These are phyloP conservation scores for Lantana camara DNA, from an alignment of 257 asterid species.

Conservation along the genomic window DNA sequence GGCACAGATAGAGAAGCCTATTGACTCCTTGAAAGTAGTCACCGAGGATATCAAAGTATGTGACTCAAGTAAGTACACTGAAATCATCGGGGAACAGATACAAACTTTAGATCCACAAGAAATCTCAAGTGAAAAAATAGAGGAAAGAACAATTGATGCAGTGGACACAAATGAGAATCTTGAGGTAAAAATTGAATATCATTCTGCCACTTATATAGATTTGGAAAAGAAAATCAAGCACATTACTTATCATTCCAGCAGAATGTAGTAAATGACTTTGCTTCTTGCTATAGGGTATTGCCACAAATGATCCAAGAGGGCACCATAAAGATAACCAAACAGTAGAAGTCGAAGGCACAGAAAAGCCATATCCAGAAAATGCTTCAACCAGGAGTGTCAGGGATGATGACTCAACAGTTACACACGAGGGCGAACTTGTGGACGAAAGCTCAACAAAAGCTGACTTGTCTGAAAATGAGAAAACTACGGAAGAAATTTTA, in stretches of 20 bases:
- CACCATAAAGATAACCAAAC: neutral
- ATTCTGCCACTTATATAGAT: neutral
- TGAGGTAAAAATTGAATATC: conserved; percentile 10
- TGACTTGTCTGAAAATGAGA: neutral
- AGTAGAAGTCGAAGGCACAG: conserved; percentile 7
- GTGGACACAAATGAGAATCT: conserved; percentile 6
- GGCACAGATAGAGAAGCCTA: conserved; percentile 1
- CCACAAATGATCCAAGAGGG: conserved; percentile 3
- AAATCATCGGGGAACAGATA: conserved; percentile 10
- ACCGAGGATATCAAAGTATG: conserved; percentile 1
- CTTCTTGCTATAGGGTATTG: conserved; percentile 15
- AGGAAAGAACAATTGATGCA: conserved; percentile 23
- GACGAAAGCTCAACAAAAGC: conserved; percentile 14
- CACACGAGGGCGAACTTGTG: conserved; percentile 1
- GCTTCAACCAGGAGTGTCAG: neutral
- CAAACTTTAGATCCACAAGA: conserved; percentile 17
- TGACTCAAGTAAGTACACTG: conserved; percentile 15
- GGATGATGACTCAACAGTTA: conserved; percentile 1
- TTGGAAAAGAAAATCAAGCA: neutral
- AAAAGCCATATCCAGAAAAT: neutral
- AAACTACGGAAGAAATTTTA: conserved; percentile 1
- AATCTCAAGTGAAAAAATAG: conserved; percentile 3
- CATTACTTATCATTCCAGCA: neutral
- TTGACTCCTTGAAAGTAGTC: neutral
- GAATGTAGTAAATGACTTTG: neutral